Percentiles rank a stretch among this genome's conserved stretches.
Evolutionary conservation across 1,284 basidiomycete genomes (phyloP).

Genomic region (Ustilago vetiveriae): DNA sequence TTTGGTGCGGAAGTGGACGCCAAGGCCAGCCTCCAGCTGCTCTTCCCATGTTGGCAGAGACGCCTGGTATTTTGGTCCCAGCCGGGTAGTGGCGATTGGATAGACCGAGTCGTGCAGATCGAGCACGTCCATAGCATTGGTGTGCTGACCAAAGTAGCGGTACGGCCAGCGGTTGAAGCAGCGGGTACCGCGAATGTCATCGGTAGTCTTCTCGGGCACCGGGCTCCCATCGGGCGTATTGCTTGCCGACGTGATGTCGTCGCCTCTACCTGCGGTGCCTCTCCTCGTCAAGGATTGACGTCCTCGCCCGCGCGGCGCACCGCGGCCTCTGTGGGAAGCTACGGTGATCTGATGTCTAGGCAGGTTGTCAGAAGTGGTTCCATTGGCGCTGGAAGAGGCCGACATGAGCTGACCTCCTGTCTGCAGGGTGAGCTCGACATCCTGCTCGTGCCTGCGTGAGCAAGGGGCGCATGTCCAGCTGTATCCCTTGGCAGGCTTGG

Average conservation of each 20-base stretch:
- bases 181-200: conserved; percentile 72
- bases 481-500: conserved; percentile 94
- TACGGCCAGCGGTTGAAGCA: conserved; percentile 92
- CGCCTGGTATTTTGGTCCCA: conserved; percentile 87
- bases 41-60: conserved; percentile 64
- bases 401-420: conserved; percentile 32
- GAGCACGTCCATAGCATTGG: conserved; percentile 73
- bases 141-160: conserved; percentile 92
- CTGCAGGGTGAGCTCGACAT: conserved; percentile 74
- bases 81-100: conserved; percentile 85
- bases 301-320: conserved; percentile 28
- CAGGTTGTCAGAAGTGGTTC: conserved; percentile 10
- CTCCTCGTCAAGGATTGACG: conserved; percentile 14
- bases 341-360: conserved; percentile 25
- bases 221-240: conserved; percentile 43
- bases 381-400: conserved; percentile 11
- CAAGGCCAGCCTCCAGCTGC: conserved; percentile 48
- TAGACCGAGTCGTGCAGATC: conserved; percentile 95
- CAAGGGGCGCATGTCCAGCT: conserved; percentile 97
- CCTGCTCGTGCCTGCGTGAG: conserved; percentile 84
- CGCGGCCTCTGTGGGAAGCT: conserved; percentile 20
- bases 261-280: conserved; percentile 22
- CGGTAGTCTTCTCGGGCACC: conserved; percentile 44
- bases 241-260: conserved; percentile 33
- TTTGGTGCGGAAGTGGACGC: conserved; percentile 26